phyloP scores from a whole-genome alignment of 2,329 filamentous ascomycete genomes.

The Biscogniauxia sp. region DNA sequence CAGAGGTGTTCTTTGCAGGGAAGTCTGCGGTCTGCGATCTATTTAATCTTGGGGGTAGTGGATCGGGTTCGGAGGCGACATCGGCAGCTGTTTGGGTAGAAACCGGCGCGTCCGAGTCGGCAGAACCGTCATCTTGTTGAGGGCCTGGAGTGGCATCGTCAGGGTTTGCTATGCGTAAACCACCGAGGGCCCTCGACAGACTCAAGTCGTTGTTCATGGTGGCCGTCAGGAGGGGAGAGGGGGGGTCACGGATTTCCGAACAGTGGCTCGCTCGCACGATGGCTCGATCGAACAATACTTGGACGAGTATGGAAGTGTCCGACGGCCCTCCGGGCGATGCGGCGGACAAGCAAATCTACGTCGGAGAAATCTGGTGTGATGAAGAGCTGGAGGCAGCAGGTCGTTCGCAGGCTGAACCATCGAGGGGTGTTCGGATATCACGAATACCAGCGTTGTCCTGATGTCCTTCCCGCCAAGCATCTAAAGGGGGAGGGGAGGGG shows the following conservation, averaged over 20 bases:
- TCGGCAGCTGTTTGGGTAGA: slow-evolving; percentile 22
- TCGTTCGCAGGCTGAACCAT: slow-evolving; percentile 15
- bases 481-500: slow-evolving; percentile 1
- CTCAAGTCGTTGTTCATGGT: slow-evolving; percentile 89
- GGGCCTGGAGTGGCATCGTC: slow-evolving; percentile 61
- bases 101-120: slow-evolving; percentile 31
- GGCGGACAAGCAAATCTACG: slow-evolving; percentile 6
- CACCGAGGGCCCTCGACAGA: slow-evolving; percentile 87
- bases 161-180: slow-evolving; percentile 94
- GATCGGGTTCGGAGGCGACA: slow-evolving; percentile 22
- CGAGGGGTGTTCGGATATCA: slow-evolving; percentile 1
- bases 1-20: slow-evolving; percentile 20
- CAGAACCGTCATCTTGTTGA: slow-evolving; percentile 30
- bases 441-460: slow-evolving; percentile 7
- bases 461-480: slow-evolving; percentile 4
- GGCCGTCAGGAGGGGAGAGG: neutral
- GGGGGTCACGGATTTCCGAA: neutral
- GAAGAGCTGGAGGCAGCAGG: slow-evolving; percentile 7
- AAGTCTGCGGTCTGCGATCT: slow-evolving; percentile 21
- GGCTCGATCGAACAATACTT: slow-evolving; percentile 9
- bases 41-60: slow-evolving; percentile 19
- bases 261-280: neutral
- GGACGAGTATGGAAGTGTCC: slow-evolving; percentile 3
- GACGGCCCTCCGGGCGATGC: slow-evolving; percentile 7
- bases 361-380: slow-evolving; percentile 11